Percentiles rank a stretch among this genome's conserved stretches.
Evolutionary conservation across 805 yeast species (phyloP).

Genomic region (Metschnikowia shivogae): DNA sequence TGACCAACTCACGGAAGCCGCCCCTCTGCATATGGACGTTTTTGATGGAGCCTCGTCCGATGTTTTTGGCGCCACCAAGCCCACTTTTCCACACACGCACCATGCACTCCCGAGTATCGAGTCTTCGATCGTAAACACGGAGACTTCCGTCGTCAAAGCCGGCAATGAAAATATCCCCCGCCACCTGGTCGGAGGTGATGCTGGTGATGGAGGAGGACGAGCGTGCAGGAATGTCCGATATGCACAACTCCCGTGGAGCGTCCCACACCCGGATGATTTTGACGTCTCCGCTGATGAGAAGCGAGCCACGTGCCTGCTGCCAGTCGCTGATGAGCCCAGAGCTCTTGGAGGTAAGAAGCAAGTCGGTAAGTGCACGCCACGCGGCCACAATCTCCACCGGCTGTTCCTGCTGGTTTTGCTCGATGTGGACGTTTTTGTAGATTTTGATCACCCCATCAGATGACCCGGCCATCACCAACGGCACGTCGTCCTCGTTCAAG

Average conservation of each 20-base stretch:
- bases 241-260: conserved; percentile 87
- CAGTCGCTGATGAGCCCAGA: conserved; percentile 87
- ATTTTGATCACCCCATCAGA: conserved; percentile 92
- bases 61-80: conserved; percentile 21
- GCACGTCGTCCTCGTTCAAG: conserved; percentile 88
- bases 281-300: conserved; percentile 91
- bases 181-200: conserved; percentile 90
- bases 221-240: conserved; percentile 85
- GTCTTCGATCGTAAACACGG: conserved; percentile 85
- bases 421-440: conserved; percentile 64
- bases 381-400: conserved; percentile 65
- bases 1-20: conserved; percentile 82
- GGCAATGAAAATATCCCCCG: conserved; percentile 84
- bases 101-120: conserved; percentile 82
- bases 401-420: conserved; percentile 22
- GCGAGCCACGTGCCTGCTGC: conserved; percentile 93
- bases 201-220: conserved; percentile 86
- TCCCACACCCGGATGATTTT: conserved; percentile 93
- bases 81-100: conserved; percentile 68
- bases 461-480: conserved; percentile 80
- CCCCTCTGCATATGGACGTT: conserved; percentile 96
- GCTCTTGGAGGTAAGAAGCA: conserved; percentile 73
- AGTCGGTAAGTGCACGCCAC: conserved; percentile 91
- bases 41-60: conserved; percentile 52
- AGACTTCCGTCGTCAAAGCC: conserved; percentile 91